phyloP scores from a whole-genome alignment of 116 monocot genomes.

The Posidonia oceanica region DNA sequence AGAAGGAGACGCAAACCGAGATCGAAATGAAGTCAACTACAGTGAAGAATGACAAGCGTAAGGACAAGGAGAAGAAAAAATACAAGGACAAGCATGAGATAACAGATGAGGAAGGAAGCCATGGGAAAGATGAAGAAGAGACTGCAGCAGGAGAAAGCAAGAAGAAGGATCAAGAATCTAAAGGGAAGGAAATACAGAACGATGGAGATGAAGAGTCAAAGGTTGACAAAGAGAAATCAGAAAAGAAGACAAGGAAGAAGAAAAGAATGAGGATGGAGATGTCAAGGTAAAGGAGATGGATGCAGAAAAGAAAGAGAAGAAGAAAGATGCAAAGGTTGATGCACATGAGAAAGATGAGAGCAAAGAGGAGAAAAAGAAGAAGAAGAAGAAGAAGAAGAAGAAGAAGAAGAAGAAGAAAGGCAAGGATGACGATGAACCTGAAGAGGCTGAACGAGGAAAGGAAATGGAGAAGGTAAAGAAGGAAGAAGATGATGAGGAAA shows the following conservation, averaged over 20 bases:
- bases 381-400: no score
- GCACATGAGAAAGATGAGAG: no score
- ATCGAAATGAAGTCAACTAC: not conserved
- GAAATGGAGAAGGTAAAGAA: not conserved
- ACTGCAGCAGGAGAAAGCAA: no score
- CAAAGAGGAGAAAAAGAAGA: no score
- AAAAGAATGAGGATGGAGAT: not conserved
- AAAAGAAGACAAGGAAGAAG: not conserved
- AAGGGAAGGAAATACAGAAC: no score
- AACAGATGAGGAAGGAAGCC: not conserved
- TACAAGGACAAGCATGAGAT: not conserved
- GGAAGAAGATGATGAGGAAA: not conserved
- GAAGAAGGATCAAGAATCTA: not conserved
- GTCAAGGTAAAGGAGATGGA: not conserved
- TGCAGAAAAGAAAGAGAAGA: not conserved
- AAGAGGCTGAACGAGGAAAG: not conserved
- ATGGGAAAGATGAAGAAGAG: no score
- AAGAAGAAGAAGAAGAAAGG: no score
- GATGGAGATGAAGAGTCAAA: no score
- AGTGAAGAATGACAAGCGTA: not conserved
- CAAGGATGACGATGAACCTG: no score
- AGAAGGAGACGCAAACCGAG: not conserved
- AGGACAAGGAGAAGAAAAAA: not conserved
- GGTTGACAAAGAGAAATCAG: not conserved
- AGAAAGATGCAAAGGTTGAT: no score